These are phyloP conservation scores for Penicillium psychrofluorescens DNA, from an alignment of 495 filamentous ascomycete species.

Conservation along the genomic window DNA sequence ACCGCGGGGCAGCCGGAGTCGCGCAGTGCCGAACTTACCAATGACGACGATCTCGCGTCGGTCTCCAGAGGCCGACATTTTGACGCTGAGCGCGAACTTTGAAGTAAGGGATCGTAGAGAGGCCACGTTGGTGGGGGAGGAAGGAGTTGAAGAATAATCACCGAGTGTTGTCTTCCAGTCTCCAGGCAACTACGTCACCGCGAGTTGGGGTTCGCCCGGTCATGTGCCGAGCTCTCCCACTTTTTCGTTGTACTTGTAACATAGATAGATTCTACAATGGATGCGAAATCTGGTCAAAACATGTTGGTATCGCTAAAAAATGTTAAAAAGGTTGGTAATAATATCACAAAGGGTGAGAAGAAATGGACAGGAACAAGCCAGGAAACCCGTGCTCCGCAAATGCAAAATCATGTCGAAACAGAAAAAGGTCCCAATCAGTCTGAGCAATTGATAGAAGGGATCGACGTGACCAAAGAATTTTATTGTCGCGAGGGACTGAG, in stretches of 20 bases:
- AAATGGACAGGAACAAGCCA: conserved; percentile 6
- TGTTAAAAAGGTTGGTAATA: background rate
- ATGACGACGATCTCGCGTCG: conserved; percentile 62
- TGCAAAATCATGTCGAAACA: conserved; percentile 15
- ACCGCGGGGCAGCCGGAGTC: conserved; percentile 23
- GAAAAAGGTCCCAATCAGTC: background rate
- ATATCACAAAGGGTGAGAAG: conserved; percentile 4
- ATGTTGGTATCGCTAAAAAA: background rate
- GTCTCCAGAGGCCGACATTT: conserved; percentile 29
- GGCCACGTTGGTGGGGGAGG: conserved; percentile 16
- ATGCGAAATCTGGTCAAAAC: background rate
- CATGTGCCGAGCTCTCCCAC: conserved; percentile 13
- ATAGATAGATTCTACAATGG: background rate
- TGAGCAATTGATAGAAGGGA: too few species aligned
- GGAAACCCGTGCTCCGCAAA: conserved; percentile 16
- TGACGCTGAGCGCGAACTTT: conserved; percentile 14
- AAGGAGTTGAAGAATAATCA: conserved; percentile 1
- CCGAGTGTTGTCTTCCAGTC: background rate
- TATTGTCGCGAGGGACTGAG: conserved; percentile 52
- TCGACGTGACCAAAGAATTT: background rate
- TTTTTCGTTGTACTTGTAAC: too few species aligned
- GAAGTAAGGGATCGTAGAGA: conserved; percentile 11
- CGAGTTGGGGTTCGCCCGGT: conserved; percentile 8
- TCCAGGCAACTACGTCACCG: conserved; percentile 21
- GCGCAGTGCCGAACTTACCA: conserved; percentile 38